These are phyloP conservation scores for Tillandsia fasciculata DNA, from an alignment of 176 grass and related monocot genomes.

Conservation along the genomic window DNA sequence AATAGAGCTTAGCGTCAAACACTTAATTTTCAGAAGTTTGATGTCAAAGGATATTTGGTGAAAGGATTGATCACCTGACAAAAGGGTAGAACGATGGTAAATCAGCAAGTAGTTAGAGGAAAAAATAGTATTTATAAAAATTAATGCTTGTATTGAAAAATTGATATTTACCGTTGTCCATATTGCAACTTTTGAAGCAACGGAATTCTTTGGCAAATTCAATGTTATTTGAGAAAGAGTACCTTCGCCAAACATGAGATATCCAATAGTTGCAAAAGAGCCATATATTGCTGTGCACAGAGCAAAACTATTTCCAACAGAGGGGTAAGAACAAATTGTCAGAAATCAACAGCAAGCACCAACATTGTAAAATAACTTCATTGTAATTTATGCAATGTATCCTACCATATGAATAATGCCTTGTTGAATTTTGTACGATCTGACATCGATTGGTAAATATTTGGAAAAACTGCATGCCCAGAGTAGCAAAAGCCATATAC, in stretches of 20 bases:
- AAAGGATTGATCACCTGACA: slow-evolving; percentile 85
- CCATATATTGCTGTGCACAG: slow-evolving; percentile 80
- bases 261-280: slow-evolving; percentile 63
- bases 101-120: slow-evolving; percentile 4
- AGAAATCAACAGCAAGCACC: slow-evolving; percentile 26
- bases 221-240: slow-evolving; percentile 91
- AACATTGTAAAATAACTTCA: slow-evolving; percentile 2
- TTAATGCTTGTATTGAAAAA: neutral
- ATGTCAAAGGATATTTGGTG: slow-evolving; percentile 79
- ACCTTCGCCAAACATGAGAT: slow-evolving; percentile 83
- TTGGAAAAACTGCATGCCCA: slow-evolving; percentile 86
- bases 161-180: slow-evolving; percentile 74
- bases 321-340: slow-evolving; percentile 3
- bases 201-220: slow-evolving; percentile 71
- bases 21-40: neutral
- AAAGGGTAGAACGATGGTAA: slow-evolving; percentile 12
- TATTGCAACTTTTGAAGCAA: slow-evolving; percentile 74
- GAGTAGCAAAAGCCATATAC: slow-evolving; percentile 89
- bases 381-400: neutral
- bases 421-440: slow-evolving; percentile 81
- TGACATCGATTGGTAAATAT: slow-evolving; percentile 95
- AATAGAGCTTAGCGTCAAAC: slow-evolving; percentile 6
- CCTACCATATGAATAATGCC: slow-evolving; percentile 69
- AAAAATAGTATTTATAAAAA: neutral
- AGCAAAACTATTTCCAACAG: slow-evolving; percentile 42